Conservation (phyloP, 768 basidiomycete species). For the Collybia mongolica region DNA sequence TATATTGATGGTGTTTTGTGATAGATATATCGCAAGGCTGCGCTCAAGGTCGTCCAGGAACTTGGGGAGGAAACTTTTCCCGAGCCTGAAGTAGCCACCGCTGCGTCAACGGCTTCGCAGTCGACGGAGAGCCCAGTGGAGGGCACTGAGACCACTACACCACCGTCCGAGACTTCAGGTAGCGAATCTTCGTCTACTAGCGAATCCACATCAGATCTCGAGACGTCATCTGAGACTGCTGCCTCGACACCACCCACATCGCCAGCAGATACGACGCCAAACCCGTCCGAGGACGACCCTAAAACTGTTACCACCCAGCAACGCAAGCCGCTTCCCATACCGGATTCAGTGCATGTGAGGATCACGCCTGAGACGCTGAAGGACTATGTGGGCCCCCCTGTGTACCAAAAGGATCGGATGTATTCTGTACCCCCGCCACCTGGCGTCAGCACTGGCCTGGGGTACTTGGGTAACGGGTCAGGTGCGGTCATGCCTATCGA, state of each 20-base stretch:
- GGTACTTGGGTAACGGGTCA: constrained; percentile 94
- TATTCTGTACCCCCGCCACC: constrained; percentile 80
- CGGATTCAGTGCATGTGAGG: constrained; percentile 70
- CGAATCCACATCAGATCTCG: constrained; percentile 10
- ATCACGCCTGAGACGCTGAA: constrained; percentile 89
- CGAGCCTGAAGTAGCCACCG: constrained; percentile 44
- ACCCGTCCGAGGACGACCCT: constrained; percentile 13
- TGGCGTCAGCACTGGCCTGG: constrained; percentile 93
- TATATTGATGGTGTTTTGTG: not conserved
- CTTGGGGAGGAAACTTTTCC: constrained; percentile 86
- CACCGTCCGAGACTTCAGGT: constrained; percentile 7
- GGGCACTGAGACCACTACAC: constrained; percentile 32
- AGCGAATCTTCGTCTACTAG: not conserved
- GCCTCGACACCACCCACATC: constrained; percentile 9
- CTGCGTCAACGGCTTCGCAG: constrained; percentile 14
- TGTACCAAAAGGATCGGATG: constrained; percentile 94
- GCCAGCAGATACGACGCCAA: constrained; percentile 18
- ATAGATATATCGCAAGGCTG: constrained; percentile 96
- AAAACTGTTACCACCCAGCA: constrained; percentile 73
- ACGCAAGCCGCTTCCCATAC: constrained; percentile 80
- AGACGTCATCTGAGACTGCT: constrained; percentile 10
- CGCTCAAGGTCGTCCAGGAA: constrained; percentile 86
- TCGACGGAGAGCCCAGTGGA: constrained; percentile 48
- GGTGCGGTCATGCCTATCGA: constrained; percentile 98
- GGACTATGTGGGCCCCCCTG: constrained; percentile 94